phyloP scores from a whole-genome alignment of 345 rosid genomes.

The Lumnitzera littorea region DNA sequence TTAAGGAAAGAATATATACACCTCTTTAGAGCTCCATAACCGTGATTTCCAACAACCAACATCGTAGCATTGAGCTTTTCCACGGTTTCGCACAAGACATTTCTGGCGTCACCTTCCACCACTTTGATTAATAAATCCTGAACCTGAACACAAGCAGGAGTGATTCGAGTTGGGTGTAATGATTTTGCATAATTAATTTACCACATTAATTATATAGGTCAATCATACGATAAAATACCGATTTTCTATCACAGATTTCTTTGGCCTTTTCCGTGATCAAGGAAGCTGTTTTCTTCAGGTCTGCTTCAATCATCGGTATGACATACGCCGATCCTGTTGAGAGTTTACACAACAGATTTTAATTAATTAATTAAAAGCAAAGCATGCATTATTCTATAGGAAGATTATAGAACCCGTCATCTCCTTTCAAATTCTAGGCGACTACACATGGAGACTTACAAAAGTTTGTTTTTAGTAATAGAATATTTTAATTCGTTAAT shows the following conservation, averaged over 20 bases:
- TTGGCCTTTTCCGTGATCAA: conserved; percentile 53
- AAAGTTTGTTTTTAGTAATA: too few species aligned
- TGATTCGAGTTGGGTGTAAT: not conserved
- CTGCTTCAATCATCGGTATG: conserved; percentile 48
- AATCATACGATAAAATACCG: conserved; percentile 25
- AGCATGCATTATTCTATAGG: not conserved
- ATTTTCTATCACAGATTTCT: conserved; percentile 40
- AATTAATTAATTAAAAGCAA: too few species aligned
- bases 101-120: conserved; percentile 82
- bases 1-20: not conserved
- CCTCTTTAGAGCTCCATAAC: conserved; percentile 93
- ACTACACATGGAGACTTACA: too few species aligned
- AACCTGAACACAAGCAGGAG: conserved; percentile 32
- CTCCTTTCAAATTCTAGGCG: too few species aligned
- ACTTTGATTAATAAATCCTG: conserved; percentile 33
- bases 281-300: conserved; percentile 59
- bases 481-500: too few species aligned
- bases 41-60: conserved; percentile 84
- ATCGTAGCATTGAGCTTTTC: conserved; percentile 67
- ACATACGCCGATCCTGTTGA: conserved; percentile 53
- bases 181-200: not conserved
- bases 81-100: conserved; percentile 70
- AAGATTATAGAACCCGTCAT: too few species aligned
- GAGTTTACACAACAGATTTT: too few species aligned
- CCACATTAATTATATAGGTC: too few species aligned